Evolutionary conservation across 2,329 filamentous ascomycete species (phyloP), one percentile per base, ranked within the genome.

Genomic region (Plenodomus tracheiphilus): DNA sequence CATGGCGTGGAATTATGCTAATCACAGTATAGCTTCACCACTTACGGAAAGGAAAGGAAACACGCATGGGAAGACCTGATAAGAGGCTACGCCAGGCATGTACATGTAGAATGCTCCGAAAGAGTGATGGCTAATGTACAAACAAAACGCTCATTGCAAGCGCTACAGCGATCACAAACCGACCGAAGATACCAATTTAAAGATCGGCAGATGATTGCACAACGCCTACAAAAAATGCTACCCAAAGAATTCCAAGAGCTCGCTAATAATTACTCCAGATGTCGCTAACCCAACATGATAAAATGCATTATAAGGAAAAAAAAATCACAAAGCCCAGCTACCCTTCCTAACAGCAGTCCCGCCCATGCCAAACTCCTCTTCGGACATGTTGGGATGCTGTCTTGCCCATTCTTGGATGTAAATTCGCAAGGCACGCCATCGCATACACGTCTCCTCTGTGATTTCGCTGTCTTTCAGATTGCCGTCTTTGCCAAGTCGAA

Each of bases 341-440:
- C 77, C 77, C 56, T 75, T 74, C 52, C 77, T 68, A 1, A 74
- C 75, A n/a, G 66, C 72, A 19, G 74, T 73, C 10, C 76, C 77
- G 32, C 66, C 54, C 18, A 61, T 49, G 4, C 35, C 35, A 11
- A 49, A 49, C 9, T 60, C 65, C 20, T 62, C 69, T 16, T 60
- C 64, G 15, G 59, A 58, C 71, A 94, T 84, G 53, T 84, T 81
- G 4, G 91, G 90, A 68, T 95, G 89, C 72, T 96, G 91, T 47
- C 87, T 81, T 19, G 88, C 92, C 93, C 93, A 97, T 70, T 96
- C 91, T 32, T 81, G 80, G 34, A 97, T 88, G 70, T 97, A 97
- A 35, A 85, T 68, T 65, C 86, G 87, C 37, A 97, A 77, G 1
- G 93, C 93, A 65, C 82, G 85, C 93, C 93, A 97, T 44, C 93